Percentiles rank a stretch among this genome's conserved stretches.
phyloP scores from a whole-genome alignment of 2,329 filamentous ascomycete species.

The Nigrospora sphaerica region DNA sequence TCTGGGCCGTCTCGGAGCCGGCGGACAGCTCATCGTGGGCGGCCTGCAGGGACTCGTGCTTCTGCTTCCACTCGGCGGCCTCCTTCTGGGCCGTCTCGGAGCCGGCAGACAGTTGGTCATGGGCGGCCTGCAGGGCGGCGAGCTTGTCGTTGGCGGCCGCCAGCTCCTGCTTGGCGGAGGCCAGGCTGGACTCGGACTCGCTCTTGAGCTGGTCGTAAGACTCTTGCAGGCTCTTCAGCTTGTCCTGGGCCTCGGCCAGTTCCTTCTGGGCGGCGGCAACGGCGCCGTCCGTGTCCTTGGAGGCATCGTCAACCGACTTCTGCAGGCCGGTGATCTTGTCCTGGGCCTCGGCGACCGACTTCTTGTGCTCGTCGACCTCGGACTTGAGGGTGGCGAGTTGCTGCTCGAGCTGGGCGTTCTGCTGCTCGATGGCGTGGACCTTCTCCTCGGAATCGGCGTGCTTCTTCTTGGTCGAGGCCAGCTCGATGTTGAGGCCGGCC shows the following conservation, averaged over 20 bases:
- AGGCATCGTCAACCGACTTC: background rate
- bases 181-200: conserved; percentile 25
- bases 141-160: conserved; percentile 24
- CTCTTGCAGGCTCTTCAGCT: conserved; percentile 19
- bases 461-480: conserved; percentile 13
- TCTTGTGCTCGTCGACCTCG: conserved; percentile 1
- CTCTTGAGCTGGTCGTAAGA: conserved; percentile 20
- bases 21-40: conserved; percentile 12
- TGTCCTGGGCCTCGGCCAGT: conserved; percentile 24
- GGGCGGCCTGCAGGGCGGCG: conserved; percentile 19
- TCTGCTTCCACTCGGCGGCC: conserved; percentile 12
- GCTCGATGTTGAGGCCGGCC: conserved; percentile 10
- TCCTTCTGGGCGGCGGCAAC: conserved; percentile 19
- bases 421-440: conserved; percentile 11
- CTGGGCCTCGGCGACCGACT: background rate
- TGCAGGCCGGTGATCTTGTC: background rate
- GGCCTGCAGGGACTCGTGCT: conserved; percentile 10
- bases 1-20: conserved; percentile 22
- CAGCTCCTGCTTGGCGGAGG: conserved; percentile 25
- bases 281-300: background rate
- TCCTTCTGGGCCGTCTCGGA: conserved; percentile 13
- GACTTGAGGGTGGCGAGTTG: conserved; percentile 18
- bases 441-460: conserved; percentile 15
- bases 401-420: conserved; percentile 14
- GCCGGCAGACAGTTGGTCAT: conserved; percentile 8